Conservation (phyloP, 2,329 filamentous ascomycete species). For the Colletotrichum spaethianum region DNA sequence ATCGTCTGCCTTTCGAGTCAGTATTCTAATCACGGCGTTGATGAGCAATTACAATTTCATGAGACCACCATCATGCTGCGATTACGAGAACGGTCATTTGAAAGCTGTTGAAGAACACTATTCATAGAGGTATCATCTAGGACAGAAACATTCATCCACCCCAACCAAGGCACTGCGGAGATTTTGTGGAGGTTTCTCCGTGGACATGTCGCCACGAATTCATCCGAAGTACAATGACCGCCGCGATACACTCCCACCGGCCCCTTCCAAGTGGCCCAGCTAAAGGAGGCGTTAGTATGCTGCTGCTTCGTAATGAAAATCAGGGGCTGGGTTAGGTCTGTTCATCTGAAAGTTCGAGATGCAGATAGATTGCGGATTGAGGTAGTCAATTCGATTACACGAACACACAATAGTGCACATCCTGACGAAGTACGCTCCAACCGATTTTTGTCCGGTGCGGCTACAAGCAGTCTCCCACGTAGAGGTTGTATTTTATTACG, state of each 20-base stretch:
- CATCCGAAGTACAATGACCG: neutral
- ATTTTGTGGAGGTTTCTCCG: neutral
- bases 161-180: neutral
- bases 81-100: neutral
- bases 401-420: neutral
- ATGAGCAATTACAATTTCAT: no score
- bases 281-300: neutral
- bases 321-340: conserved; percentile 17
- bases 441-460: conserved; percentile 8
- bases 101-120: neutral
- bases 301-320: conserved; percentile 30
- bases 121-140: no score
- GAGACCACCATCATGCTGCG: neutral
- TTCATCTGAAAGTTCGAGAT: conserved; percentile 17
- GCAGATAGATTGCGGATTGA: conserved; percentile 21
- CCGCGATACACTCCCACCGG: neutral
- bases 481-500: neutral
- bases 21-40: neutral
- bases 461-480: neutral
- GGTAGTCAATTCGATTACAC: conserved; percentile 1
- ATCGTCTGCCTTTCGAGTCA: neutral
- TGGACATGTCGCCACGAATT: neutral
- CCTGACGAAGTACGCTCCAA: neutral
- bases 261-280: neutral
- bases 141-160: no score